These are phyloP conservation scores for Astragalus glycyphyllos DNA, from an alignment of 306 rosid species.

Conservation along the genomic window DNA sequence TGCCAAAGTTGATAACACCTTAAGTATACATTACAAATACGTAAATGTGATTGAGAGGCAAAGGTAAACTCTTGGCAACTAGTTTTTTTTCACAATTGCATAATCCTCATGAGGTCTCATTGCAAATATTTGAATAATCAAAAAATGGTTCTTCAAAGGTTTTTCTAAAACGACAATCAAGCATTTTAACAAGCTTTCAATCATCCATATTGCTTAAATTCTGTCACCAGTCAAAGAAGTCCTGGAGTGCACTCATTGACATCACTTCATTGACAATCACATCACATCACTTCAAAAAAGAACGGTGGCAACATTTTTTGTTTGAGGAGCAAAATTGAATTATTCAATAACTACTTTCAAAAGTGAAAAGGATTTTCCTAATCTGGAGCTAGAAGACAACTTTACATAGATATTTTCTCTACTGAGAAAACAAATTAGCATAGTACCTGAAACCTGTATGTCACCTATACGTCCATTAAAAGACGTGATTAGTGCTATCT, in stretches of 20 bases:
- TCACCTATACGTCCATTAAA: conserved; percentile 70
- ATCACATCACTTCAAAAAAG: too few relatives aligned
- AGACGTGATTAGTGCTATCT: conserved; percentile 64
- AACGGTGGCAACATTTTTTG: conserved; percentile 17
- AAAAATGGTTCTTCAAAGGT: conserved; percentile 4
- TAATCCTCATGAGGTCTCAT: conserved; percentile 6
- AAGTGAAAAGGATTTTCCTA: conserved; percentile 27
- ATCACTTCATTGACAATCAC: conserved; percentile 15
- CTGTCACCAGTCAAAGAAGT: conserved; percentile 22
- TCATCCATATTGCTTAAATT: conserved; percentile 27
- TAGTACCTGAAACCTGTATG: conserved; percentile 70
- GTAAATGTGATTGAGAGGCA: conserved; percentile 6
- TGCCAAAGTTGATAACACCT: not conserved
- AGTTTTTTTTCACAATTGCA: conserved; percentile 8
- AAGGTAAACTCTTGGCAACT: conserved; percentile 33
- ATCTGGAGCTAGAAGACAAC: conserved; percentile 37
- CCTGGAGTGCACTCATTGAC: conserved; percentile 4
- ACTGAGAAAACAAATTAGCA: conserved; percentile 12
- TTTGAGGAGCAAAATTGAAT: conserved; percentile 28
- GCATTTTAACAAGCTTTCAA: conserved; percentile 27
- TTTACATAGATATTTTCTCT: conserved; percentile 23
- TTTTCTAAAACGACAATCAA: conserved; percentile 33
- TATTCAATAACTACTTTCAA: conserved; percentile 29
- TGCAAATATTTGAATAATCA: conserved; percentile 18
- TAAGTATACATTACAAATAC: conserved; percentile 30